Evolutionary conservation across 1,139 yeast species (phyloP).

Genomic region (Yamadazyma spencermartinsiae): DNA sequence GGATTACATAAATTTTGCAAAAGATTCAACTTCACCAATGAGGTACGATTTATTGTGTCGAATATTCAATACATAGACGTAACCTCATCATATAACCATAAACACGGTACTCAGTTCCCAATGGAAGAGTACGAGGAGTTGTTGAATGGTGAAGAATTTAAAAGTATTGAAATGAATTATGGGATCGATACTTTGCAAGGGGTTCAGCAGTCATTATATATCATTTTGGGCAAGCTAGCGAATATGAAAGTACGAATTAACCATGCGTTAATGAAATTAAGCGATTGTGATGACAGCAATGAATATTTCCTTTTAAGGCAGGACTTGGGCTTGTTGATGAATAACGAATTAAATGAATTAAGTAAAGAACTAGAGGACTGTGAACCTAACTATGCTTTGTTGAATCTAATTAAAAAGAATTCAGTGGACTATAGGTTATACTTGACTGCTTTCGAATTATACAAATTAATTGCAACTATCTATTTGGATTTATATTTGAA

Average conservation of each 20-base stretch:
- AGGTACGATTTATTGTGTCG: slow-evolving; percentile 22
- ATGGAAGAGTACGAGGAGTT: slow-evolving; percentile 16
- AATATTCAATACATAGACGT: slow-evolving; percentile 25
- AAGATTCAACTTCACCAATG: slow-evolving; percentile 20
- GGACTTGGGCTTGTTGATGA: not conserved
- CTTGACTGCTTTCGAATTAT: slow-evolving; percentile 8
- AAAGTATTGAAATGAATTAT: slow-evolving; percentile 15
- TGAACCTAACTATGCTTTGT: slow-evolving; percentile 10
- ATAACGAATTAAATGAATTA: not conserved
- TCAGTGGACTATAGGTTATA: slow-evolving; percentile 4
- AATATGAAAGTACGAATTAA: slow-evolving; percentile 19
- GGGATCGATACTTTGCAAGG: slow-evolving; percentile 29
- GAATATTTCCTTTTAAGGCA: slow-evolving; percentile 4
- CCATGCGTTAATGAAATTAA: slow-evolving; percentile 3
- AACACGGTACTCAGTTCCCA: slow-evolving; percentile 18
- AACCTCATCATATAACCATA: slow-evolving; percentile 18
- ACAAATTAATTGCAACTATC: slow-evolving; percentile 6
- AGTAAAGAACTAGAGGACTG: slow-evolving; percentile 5
- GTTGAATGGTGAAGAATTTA: slow-evolving; percentile 11
- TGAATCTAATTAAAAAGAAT: slow-evolving; percentile 6
- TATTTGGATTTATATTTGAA: slow-evolving; percentile 12
- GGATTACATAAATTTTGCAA: slow-evolving; percentile 38
- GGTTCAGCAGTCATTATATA: slow-evolving; percentile 19
- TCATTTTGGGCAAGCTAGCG: slow-evolving; percentile 20
- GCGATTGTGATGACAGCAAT: slow-evolving; percentile 2